Evolutionary conservation across 2,329 filamentous ascomycete genomes (phyloP), one percentile per base, ranked within the genome.

Genomic region (Graphilbum sp.): DNA sequence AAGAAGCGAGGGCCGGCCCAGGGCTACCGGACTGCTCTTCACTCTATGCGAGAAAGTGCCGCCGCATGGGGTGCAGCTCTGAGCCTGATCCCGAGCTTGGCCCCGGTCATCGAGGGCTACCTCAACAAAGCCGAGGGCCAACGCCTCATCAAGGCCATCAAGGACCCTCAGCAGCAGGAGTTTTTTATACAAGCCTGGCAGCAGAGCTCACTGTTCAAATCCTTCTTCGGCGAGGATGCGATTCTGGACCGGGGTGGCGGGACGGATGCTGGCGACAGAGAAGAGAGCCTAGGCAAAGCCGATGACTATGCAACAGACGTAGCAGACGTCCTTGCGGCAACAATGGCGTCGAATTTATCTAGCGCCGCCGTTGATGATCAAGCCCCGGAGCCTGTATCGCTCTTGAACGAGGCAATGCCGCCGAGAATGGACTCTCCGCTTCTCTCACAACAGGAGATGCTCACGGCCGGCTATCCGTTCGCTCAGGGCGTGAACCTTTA

Each of bases 1-100:
- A 59, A 59, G 45, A 56, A 57, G 29, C 52, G 56, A 23, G 56
- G 56, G 0, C 56, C 56, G 1, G 55, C 56, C 18, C 56, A 59
- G 45, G 56, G 56, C 40, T 59, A 59, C 38, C 48, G 56, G 10
- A 59, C 50, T 34, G 56, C 56, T 3, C 49, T 59, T 41, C 56
- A 59, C 49, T 55, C 54, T 4, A 55, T 57, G 50, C 52, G 55
- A 21, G 56, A 59, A 46, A 58, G 55, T 32, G 56, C 56, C 21
- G 56, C 56, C 5, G 56, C 56, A 10, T 59, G 56, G 56, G 56
- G 56, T 3, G 56, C 52, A 10, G 55, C 54, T 2, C 46, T 58
- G 13, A 52, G 47, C 31, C 48, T 56, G 42, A 57, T 59, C 17
- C 56, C 56, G 5, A 52, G 53, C 23, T 47, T 58, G 13, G 54